Evolutionary conservation across 2,329 filamentous ascomycete species (phyloP).

Genomic region (Ceratocystis albifundus): DNA sequence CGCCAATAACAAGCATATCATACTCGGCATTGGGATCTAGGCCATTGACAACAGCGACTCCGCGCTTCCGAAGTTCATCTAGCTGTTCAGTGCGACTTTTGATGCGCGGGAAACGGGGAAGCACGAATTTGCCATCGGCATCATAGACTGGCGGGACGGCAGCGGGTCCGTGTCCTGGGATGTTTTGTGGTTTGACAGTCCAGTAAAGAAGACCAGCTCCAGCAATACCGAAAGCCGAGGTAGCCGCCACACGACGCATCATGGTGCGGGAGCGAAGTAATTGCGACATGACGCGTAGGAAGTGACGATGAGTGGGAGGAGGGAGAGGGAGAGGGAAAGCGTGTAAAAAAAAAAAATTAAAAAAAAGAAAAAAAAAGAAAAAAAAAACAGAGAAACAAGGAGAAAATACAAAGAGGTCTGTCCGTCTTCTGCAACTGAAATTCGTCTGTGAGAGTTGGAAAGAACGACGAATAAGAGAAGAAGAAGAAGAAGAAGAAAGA

Average conservation of each 20-base stretch:
- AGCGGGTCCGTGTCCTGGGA: conserved; percentile 56
- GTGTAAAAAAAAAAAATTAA: neutral
- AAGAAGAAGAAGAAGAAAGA: neutral
- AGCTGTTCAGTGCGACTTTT: conserved; percentile 55
- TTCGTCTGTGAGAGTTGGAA: neutral
- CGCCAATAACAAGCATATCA: conserved; percentile 59
- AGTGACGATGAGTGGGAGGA: neutral
- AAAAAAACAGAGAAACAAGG: neutral
- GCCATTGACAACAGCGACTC: conserved; percentile 23
- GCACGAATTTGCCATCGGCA: conserved; percentile 54
- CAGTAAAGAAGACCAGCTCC: conserved; percentile 39
- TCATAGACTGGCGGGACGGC: conserved; percentile 61
- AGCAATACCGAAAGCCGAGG: conserved; percentile 34
- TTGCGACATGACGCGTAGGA: conserved; percentile 17
- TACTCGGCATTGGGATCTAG: conserved; percentile 38
- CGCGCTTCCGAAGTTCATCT: conserved; percentile 42
- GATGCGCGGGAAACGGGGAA: conserved; percentile 53
- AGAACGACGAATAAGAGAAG: neutral
- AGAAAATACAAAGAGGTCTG: neutral
- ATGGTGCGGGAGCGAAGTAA: conserved; percentile 24
- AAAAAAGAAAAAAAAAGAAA: neutral
- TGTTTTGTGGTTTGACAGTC: conserved; percentile 56
- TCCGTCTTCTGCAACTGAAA: neutral
- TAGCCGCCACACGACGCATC: conserved; percentile 36
- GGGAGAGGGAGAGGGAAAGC: neutral